Evolutionary conservation across 371 early-diverging fungal species (phyloP), one percentile per base, ranked within the genome.

Genomic region (Mycotypha africana): DNA sequence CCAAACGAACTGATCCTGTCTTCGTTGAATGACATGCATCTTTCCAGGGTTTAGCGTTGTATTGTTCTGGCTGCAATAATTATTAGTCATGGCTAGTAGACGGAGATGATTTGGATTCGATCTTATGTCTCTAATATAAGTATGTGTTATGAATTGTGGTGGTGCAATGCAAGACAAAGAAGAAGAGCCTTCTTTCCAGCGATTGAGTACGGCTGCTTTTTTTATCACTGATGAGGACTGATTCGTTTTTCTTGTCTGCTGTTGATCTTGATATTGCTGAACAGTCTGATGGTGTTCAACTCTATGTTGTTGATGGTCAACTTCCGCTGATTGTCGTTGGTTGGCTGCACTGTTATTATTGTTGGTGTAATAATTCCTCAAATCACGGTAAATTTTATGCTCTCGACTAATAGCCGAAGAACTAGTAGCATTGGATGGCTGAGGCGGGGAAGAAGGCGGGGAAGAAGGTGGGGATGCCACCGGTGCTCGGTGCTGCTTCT

Each of bases 41-140:
- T n/a, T n/a, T n/a, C 43, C 4, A 35, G n/a, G n/a, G n/a, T n/a
- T n/a, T n/a, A n/a, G n/a, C n/a, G n/a, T n/a, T n/a, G n/a, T n/a
- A n/a, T n/a, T 28, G 10, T 31, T 31, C 0, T n/a, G 24, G 22
- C 16, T 41, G 5, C 28, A 41, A 32, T 22, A 30, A 2, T 44
- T 44, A 32, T 52, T 58, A 2, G 35, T 40, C 7, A 47, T 42
- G 8, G 58, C 58, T 5, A 40, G 14, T 9, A 47, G 32, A 8
- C 51, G 39, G 9, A 52, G 28, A 25, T 48, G 42, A 38, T 58
- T 45, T 20, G 53, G 30, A 19, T 58, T 52, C 19, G 48, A 16
- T 48, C 58, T 28, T 22, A 34, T 52, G 14, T 48, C 53, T 38
- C 58, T 52, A 37, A 52, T 19, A 58, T 58, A 47, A 43, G 38